Evolutionary conservation across 108 stramenopile species (phyloP).

Genomic region (Pseudonitzschia multiseries): DNA sequence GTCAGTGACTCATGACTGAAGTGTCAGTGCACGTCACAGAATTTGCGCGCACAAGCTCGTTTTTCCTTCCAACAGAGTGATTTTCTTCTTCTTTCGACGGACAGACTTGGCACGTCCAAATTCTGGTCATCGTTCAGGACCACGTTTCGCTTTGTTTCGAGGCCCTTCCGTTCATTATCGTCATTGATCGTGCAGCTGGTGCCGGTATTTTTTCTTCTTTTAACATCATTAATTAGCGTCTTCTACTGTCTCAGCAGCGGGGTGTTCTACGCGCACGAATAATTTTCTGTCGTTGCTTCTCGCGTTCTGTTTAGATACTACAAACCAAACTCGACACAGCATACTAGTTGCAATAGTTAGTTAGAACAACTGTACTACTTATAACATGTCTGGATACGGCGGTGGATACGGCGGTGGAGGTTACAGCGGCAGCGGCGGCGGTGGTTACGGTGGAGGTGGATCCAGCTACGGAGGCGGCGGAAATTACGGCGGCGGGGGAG

Average conservation of each 20-base stretch:
- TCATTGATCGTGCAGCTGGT: too few relatives aligned
- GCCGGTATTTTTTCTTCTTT: too few relatives aligned
- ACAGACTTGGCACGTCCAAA: not conserved
- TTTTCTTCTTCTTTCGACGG: not conserved
- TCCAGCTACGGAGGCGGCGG: slow-evolving; percentile 28
- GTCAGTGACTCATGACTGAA: too few relatives aligned
- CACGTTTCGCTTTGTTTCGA: not conserved
- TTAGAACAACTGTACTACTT: not conserved
- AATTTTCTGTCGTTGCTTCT: too few relatives aligned
- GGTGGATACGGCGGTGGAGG: not conserved
- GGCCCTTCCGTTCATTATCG: not conserved
- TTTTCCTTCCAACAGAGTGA: too few relatives aligned
- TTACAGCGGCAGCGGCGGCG: not conserved
- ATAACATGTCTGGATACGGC: not conserved
- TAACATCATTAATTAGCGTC: too few relatives aligned
- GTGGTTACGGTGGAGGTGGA: slow-evolving; percentile 11
- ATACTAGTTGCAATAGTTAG: not conserved
- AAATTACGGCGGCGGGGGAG: slow-evolving; percentile 39
- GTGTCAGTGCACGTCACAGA: too few relatives aligned
- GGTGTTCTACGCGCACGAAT: too few relatives aligned
- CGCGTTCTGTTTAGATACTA: not conserved
- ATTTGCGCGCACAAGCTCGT: too few relatives aligned
- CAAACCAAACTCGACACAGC: not conserved
- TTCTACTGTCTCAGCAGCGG: too few relatives aligned
- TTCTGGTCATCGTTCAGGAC: slow-evolving; percentile 3